phyloP scores from a whole-genome alignment of 2,329 filamentous ascomycete genomes.

The Sporothrix curviconia region DNA sequence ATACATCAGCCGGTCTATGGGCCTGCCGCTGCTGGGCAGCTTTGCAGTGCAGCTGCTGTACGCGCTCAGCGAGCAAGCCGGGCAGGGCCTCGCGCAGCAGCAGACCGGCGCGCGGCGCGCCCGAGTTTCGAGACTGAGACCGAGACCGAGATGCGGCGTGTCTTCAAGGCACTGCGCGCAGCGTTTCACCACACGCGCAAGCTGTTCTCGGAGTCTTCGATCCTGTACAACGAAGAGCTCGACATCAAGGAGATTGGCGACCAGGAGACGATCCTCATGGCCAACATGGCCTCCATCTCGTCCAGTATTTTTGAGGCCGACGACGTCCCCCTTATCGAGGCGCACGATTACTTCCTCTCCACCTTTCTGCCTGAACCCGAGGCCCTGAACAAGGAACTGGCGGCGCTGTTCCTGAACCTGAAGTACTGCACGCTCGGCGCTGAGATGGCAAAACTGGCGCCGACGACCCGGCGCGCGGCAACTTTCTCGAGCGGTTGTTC shows the following conservation, averaged over 20 bases:
- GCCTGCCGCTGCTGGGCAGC: conserved; percentile 29
- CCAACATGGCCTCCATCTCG: conserved; percentile 43
- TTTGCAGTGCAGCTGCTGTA: conserved; percentile 33
- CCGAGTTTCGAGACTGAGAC: conserved; percentile 25
- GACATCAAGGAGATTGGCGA: conserved; percentile 34
- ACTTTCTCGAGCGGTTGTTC: conserved; percentile 48
- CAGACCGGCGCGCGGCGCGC: too few relatives aligned
- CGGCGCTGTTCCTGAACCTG: conserved; percentile 40
- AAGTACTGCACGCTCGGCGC: conserved; percentile 31
- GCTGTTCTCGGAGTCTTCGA: conserved; percentile 29
- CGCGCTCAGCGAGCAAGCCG: conserved; percentile 31
- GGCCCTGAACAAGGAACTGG: conserved; percentile 35
- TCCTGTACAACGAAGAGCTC: conserved; percentile 32
- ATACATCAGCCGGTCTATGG: conserved; percentile 32
- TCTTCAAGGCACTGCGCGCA: conserved; percentile 29
- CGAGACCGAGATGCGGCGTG: conserved; percentile 26
- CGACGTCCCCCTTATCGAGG: conserved; percentile 34
- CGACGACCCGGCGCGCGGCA: conserved; percentile 11
- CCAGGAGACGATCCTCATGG: conserved; percentile 37
- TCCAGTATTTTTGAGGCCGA: conserved; percentile 34
- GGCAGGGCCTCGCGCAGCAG: too few relatives aligned
- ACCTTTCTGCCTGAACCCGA: conserved; percentile 35
- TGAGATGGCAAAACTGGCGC: conserved; percentile 11
- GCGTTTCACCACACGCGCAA: conserved; percentile 29
- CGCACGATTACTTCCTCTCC: conserved; percentile 40